Conservation (phyloP, 1,284 basidiomycete genomes). For the Vanrija pseudolonga region DNA sequence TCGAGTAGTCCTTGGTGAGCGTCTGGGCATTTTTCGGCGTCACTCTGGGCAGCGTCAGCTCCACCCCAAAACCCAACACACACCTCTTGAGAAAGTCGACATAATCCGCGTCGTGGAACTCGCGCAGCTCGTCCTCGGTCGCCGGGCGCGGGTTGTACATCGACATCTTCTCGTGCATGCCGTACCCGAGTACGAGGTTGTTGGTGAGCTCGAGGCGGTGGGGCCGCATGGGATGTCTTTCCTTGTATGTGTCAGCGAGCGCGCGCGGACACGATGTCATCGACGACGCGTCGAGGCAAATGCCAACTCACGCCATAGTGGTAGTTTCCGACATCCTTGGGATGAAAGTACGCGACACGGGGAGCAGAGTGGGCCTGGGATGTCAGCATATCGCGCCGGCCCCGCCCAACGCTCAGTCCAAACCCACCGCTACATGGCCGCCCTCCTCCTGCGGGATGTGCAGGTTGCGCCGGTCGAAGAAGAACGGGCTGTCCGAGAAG, state of each 20-base stretch:
- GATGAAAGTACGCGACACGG: constrained; percentile 92
- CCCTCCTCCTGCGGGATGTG: constrained; percentile 39
- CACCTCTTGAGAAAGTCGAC: constrained; percentile 89
- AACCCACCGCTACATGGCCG: constrained; percentile 39
- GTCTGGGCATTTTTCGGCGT: constrained; percentile 38
- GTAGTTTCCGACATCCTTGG: constrained; percentile 88
- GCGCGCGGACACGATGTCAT: neutral
- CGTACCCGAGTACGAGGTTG: constrained; percentile 91
- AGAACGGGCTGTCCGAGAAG: constrained; percentile 50
- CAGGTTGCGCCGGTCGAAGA: constrained; percentile 44
- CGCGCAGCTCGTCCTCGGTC: constrained; percentile 81
- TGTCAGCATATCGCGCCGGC: neutral
- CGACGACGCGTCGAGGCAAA: no score
- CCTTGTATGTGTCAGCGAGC: constrained; percentile 53
- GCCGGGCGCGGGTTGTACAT: constrained; percentile 87
- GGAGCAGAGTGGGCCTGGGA: constrained; percentile 76
- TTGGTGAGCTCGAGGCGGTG: constrained; percentile 92
- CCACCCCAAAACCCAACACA: constrained; percentile 24
- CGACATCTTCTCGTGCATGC: constrained; percentile 91
- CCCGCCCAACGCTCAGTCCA: neutral
- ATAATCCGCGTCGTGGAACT: constrained; percentile 90
- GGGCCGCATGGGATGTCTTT: constrained; percentile 98
- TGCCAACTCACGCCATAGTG: constrained; percentile 76
- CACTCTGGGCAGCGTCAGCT: constrained; percentile 22
- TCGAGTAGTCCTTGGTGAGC: constrained; percentile 69